Conservation (phyloP, 192 early-diverging fungal species). For the Irineochytrium annulatum region DNA sequence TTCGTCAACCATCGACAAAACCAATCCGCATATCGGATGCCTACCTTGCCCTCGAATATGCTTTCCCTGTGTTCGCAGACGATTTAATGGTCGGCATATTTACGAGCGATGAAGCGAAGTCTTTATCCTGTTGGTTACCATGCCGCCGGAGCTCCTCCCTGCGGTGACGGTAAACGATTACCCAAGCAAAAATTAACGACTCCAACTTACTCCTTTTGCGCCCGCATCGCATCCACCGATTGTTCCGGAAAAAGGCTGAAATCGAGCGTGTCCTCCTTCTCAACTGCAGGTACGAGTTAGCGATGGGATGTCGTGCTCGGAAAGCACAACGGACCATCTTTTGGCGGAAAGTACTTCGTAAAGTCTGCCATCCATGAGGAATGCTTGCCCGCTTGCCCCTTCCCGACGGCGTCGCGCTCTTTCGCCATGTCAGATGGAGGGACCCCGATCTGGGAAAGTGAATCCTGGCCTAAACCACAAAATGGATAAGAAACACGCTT, state of each 20-base stretch:
- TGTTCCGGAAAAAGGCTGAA: constrained; percentile 29
- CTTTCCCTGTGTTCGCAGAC: too few relatives aligned
- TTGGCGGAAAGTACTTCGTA: neutral
- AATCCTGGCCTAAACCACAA: constrained; percentile 33
- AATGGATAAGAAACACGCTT: constrained; percentile 14
- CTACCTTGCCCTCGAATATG: too few relatives aligned
- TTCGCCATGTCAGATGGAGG: constrained; percentile 33
- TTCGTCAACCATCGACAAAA: too few relatives aligned
- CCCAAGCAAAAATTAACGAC: too few relatives aligned
- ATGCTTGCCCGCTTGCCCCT: constrained; percentile 3
- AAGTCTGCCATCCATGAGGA: neutral
- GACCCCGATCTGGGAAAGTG: constrained; percentile 43
- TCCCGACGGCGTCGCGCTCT: constrained; percentile 39
- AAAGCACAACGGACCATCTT: neutral
- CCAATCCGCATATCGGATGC: too few relatives aligned
- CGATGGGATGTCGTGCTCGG: neutral
- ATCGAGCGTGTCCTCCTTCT: constrained; percentile 23
- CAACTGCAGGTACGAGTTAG: neutral
- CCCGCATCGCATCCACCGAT: constrained; percentile 35
- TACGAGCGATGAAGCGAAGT: too few relatives aligned
- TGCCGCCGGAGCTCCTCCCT: too few relatives aligned
- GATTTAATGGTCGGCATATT: too few relatives aligned
- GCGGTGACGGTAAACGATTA: too few relatives aligned
- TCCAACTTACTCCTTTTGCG: constrained; percentile 44
- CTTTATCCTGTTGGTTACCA: too few relatives aligned